phyloP scores from a whole-genome alignment of 805 yeast genomes.

The Ogataea methanolica region DNA sequence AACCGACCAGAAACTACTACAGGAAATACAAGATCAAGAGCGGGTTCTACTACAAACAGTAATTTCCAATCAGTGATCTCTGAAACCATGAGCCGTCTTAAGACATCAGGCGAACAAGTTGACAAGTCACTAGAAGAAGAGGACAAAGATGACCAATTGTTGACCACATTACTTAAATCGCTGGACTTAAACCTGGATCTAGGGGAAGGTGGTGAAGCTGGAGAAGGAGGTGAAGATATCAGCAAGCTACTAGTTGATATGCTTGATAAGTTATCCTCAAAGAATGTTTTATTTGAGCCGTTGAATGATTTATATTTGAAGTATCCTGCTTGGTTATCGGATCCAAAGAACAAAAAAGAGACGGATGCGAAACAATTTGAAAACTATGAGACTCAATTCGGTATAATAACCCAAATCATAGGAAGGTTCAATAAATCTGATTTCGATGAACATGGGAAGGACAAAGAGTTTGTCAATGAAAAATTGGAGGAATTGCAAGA shows the following conservation, averaged over 20 bases:
- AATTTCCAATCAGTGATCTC: constrained; percentile 73
- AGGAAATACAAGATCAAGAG: constrained; percentile 5
- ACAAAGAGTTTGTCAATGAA: constrained; percentile 47
- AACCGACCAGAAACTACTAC: constrained; percentile 8
- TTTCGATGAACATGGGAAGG: constrained; percentile 50
- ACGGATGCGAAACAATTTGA: constrained; percentile 23
- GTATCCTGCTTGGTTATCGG: constrained; percentile 66
- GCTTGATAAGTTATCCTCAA: constrained; percentile 77
- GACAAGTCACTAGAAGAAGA: constrained; percentile 49
- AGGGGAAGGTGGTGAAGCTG: constrained; percentile 7
- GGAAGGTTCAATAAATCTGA: constrained; percentile 58
- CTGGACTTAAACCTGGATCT: constrained; percentile 42
- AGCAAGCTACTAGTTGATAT: constrained; percentile 63
- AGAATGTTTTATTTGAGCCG: constrained; percentile 84
- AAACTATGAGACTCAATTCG: constrained; percentile 59
- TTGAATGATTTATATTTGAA: constrained; percentile 72
- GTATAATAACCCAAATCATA: constrained; percentile 56
- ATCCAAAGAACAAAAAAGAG: constrained; percentile 38
- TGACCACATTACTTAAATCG: constrained; percentile 63
- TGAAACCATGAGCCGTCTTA: constrained; percentile 74
- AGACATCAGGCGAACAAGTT: constrained; percentile 67
- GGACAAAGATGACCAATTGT: constrained; percentile 39
- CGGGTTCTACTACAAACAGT: constrained; percentile 17
- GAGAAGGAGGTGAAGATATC: constrained; percentile 29
- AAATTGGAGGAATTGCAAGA: constrained; percentile 68